Evolutionary conservation across 139 green algal species (phyloP).

Genomic region (Chlorella sp.): DNA sequence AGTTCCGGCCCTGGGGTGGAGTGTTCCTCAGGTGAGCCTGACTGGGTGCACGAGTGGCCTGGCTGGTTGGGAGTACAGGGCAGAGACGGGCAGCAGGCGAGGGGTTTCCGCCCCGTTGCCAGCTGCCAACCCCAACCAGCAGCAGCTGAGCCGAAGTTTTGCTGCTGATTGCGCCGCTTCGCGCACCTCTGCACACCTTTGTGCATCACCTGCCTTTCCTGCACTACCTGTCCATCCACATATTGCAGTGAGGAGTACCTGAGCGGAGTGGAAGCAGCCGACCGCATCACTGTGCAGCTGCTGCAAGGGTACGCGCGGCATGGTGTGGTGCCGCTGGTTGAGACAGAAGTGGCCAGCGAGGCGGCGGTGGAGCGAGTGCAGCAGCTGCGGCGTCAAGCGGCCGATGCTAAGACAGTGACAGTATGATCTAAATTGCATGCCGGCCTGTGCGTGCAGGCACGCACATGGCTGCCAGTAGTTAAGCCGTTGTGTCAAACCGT

Average conservation of each 20-base stretch:
- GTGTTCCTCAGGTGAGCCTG: constrained; percentile 50
- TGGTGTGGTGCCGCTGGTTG: constrained; percentile 54
- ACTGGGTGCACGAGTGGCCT: too few species aligned
- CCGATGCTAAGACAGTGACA: too few species aligned
- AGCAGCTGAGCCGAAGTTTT: too few species aligned
- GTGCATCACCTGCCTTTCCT: background rate
- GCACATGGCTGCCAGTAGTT: too few species aligned
- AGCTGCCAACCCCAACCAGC: too few species aligned
- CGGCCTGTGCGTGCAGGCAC: too few species aligned
- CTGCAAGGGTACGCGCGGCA: constrained; percentile 37
- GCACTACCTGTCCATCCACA: background rate
- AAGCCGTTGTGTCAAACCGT: too few species aligned
- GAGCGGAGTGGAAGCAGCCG: constrained; percentile 43
- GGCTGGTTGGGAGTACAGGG: background rate
- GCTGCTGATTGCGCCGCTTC: too few species aligned
- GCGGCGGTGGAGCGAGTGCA: constrained; percentile 10
- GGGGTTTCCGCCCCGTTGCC: too few species aligned
- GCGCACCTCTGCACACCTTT: background rate
- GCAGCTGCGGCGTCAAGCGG: background rate
- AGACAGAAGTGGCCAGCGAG: constrained; percentile 23
- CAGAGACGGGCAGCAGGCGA: background rate
- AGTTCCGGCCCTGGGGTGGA: constrained; percentile 60
- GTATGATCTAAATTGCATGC: too few species aligned
- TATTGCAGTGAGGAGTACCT: constrained; percentile 50
- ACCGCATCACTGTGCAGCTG: constrained; percentile 43